A percentile compares a stretch with the other conserved stretches of the same genome.
phyloP scores from a whole-genome alignment of 2,329 filamentous ascomycete species.

The Escovopsis sp. region DNA sequence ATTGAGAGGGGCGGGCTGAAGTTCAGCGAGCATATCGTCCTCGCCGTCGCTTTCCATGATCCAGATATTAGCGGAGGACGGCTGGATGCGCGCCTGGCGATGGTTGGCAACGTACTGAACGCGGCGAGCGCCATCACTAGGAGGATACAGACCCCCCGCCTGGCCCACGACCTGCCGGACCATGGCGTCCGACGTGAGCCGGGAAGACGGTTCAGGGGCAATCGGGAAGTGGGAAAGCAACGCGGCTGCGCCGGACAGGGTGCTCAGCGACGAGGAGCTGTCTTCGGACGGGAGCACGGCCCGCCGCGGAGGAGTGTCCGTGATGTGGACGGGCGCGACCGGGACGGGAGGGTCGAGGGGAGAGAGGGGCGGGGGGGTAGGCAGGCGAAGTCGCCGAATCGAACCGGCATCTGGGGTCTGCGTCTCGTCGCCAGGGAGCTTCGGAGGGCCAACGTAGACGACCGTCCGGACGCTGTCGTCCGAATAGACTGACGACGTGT shows the following conservation, averaged over 20 bases:
- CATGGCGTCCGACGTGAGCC: constrained; percentile 12
- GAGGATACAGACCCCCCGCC: constrained; percentile 9
- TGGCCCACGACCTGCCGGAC: constrained; percentile 10
- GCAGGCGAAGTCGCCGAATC: background rate
- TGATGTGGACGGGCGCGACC: no score
- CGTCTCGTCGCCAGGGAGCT: background rate
- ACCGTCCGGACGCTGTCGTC: constrained; percentile 8
- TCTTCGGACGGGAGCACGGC: constrained; percentile 2
- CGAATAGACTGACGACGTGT: constrained; percentile 10
- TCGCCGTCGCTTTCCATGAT: constrained; percentile 5
- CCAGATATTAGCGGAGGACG: constrained; percentile 11
- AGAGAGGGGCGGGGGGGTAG: background rate
- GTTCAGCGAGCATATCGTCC: constrained; percentile 7
- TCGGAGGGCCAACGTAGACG: constrained; percentile 2
- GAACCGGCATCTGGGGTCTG: no score
- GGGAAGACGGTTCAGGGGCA: constrained; percentile 8
- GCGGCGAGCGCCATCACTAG: constrained; percentile 6
- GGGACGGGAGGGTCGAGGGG: background rate
- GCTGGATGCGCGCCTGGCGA: constrained; percentile 5
- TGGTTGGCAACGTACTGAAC: constrained; percentile 8
- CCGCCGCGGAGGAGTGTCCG: background rate
- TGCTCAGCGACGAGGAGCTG: constrained; percentile 6
- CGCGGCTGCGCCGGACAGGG: constrained; percentile 6
- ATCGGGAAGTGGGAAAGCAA: constrained; percentile 16
- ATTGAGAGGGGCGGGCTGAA: constrained; percentile 13